Evolutionary conservation across 2,329 filamentous ascomycete species (phyloP), one percentile per base, ranked within the genome.

Genomic region (Ophiostoma ips): DNA sequence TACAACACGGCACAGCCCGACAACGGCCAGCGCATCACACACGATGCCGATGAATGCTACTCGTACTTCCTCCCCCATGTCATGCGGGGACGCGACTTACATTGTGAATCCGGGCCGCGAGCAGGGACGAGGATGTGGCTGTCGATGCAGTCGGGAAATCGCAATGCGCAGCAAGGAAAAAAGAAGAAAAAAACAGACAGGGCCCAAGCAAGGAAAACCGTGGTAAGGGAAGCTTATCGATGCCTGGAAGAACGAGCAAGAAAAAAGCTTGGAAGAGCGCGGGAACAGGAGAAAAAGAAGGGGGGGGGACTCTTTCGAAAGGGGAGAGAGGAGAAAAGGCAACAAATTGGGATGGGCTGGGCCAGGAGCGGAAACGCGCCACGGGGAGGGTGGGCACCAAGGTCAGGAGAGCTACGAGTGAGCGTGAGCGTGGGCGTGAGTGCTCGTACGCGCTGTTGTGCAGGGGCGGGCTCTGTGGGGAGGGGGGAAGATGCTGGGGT

Each of bases 341-440:
- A 37, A 44, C 43, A 50, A 47, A 53, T 36, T 50, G 51, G 47
- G 48, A 28, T 38, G 37, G 16, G 47, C 47, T 31, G 12, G 43
- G 43, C 49, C 49, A 43, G 36, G 46, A 44, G 38, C n/a, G 19
- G 35, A 19, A 40, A 48, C 18, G 46, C 50, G 50, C 50, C 50
- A 52, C 41, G 46, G 43, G 46, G 18, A 43, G 46, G 21, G 41
- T 46, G 40, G 50, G 44, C 19, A 46, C 43, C 49, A 38, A n/a
- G 45, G 13, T 47, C 18, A 28, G 15, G 15, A 47, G 19, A 48
- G 46, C 35, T 44, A 30, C 34, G 33, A 15, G 24, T n/a, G n/a
- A n/a, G n/a, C n/a, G n/a, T n/a, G n/a, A n/a, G n/a, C n/a, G n/a
- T n/a, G n/a, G n/a, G n/a, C n/a, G n/a, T n/a, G n/a, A n/a, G n/a